Base-by-base conservation (phyloP, 2,329 filamentous ascomycete genomes). In the Neofusicoccum sp. region DNA sequence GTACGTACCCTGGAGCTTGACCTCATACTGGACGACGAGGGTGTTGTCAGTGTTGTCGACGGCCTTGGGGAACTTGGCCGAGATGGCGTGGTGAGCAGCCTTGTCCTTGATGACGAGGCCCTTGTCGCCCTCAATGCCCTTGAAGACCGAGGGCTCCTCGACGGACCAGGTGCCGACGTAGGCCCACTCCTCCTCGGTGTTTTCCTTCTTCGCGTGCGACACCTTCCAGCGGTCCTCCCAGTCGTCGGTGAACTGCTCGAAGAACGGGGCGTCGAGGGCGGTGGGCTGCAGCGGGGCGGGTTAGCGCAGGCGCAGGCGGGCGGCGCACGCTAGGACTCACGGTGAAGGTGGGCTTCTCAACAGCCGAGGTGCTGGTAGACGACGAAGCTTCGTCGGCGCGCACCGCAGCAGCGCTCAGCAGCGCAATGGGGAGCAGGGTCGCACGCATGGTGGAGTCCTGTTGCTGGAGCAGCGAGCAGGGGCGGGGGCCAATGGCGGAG, bases 41-140 rank as follows among this genome's bases (percentile, higher is more conserved):
- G 92, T 91, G 85, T 99, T 96, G 82, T 86, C 93, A 87, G 94
- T 98, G 87, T 96, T 95, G 81, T 97, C 90, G 75, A 99, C 91
- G 81, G 91, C 90, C 85, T 96, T 93, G 77, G 91, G 88, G 84
- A 99, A 98, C 82, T 98, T 98, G 82, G 95, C 92, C 56, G 95
- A 99, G 79, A 99, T 99, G 83, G 95, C 95, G 81, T 99, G 95
- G 83, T 99, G 95, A 72, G 95, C 95, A 70, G 95, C 95, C 69
- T 91, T 86, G 83, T 98, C 96, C 89, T 99, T 99, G 80, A 98
- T 87, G 67, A 99, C 94, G 71, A 99, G 88, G 80, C 94, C 95
- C 84, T 96, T 96, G 82, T 98, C 94, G 67, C 92, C 93, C 73
- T 93, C 89, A 71, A 97, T 95, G 72, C 93, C 95, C 84, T 95